phyloP scores from a whole-genome alignment of 495 filamentous ascomycete genomes.

The Hyaloscypha bicolor region DNA sequence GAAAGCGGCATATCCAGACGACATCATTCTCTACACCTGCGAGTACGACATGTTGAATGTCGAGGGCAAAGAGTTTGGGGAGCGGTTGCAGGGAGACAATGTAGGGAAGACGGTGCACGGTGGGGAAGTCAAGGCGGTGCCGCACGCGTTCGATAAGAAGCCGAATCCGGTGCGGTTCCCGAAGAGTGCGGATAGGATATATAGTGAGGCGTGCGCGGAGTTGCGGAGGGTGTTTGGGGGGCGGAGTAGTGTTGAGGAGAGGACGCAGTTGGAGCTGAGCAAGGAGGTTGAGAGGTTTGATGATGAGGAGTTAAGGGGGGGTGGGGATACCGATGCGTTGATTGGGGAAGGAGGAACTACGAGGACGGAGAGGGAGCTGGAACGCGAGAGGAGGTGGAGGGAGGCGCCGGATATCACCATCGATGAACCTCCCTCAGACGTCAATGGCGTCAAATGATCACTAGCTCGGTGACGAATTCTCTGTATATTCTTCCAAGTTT shows the following conservation, averaged over 20 bases:
- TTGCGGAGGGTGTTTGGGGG: slow-evolving; percentile 44
- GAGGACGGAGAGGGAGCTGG: background rate
- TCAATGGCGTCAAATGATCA: no score
- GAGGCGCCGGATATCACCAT: background rate
- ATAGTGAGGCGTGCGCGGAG: slow-evolving; percentile 46
- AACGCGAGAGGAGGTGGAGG: background rate
- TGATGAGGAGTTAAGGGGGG: background rate
- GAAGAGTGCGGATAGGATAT: slow-evolving; percentile 42
- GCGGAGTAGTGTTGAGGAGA: slow-evolving; percentile 24
- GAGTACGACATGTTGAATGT: slow-evolving; percentile 90
- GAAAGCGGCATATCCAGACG: slow-evolving; percentile 53
- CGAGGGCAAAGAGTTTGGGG: slow-evolving; percentile 72
- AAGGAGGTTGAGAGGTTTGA: slow-evolving; percentile 27
- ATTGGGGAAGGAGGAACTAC: slow-evolving; percentile 34
- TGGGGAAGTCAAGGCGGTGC: slow-evolving; percentile 70
- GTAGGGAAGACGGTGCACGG: slow-evolving; percentile 69
- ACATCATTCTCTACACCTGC: slow-evolving; percentile 76
- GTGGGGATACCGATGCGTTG: background rate
- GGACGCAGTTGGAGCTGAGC: slow-evolving; percentile 23
- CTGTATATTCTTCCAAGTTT: no score
- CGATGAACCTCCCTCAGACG: background rate
- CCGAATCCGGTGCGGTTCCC: slow-evolving; percentile 69
- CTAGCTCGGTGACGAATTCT: no score
- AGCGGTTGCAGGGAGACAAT: slow-evolving; percentile 48
- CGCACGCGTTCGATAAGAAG: slow-evolving; percentile 87